Base-by-base conservation (phyloP, 805 yeast genomes). In the Wickerhamiella sergipiensis region DNA sequence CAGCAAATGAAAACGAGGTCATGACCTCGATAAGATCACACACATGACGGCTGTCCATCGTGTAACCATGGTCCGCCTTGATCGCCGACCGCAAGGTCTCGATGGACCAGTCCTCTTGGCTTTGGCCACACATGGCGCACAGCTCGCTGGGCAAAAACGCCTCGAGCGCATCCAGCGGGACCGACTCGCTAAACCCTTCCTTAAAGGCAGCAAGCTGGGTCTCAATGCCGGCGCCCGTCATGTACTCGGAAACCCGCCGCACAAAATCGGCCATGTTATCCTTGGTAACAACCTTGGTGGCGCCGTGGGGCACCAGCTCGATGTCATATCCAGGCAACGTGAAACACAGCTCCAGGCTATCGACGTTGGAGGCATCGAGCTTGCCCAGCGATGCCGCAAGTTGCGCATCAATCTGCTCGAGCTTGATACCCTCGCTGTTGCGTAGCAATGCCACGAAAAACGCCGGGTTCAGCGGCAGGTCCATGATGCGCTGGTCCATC, bases 1-100 rank as follows among this genome's bases (percentile, higher is more conserved):
- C 84, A 1, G 67, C 63, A 1, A 58, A 57, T 29, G 66, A 61
- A 54, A 88, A 82, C 6, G 69, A 68, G 2, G 76, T 62, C 76
- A 92, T 71, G 1, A 85, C 71, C 36, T 72, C 71, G n/a, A 88
- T 64, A 43, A 92, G 67, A 51, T 75, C 71, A 52, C 72, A 74
- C 3, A 90, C 78, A 0, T 82, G 72, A 15, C 65, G 65, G 2
- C 95, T 84, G 36, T 82, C 89, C 59, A 76, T 74, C 2, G 77
- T 75, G 61, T 83, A 90, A 1, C 97, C 98, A 66, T 90, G 97
- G 58, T 89, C 94, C 0, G 97, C 95, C 57, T 78, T 78, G 15
- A 90, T 69, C 0, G 81, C 72, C 1, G 77, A 71, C 6, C 71
- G 57, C 24, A 90, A 67, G 0, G 92, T 79, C 43, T 55, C 63